Percentiles rank a stretch among this genome's conserved stretches.
Evolutionary conservation across 1,284 basidiomycete species (phyloP).

Genomic region (Xerocomus minutiporus): DNA sequence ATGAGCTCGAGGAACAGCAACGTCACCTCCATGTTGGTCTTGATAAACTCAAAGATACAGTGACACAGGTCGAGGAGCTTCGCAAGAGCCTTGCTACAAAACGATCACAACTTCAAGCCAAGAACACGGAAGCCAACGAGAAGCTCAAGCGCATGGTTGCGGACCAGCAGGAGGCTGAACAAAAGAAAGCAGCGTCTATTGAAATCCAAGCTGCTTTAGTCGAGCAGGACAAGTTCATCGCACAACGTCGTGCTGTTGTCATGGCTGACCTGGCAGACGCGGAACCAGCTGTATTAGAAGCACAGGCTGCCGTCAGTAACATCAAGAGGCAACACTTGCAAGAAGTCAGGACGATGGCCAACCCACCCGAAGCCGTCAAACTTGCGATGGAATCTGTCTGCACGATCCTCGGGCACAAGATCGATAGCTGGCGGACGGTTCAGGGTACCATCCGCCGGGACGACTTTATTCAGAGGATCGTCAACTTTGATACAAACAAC

Average conservation of each 20-base stretch:
- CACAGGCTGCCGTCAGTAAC: conserved; percentile 91
- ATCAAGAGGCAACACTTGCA: conserved; percentile 97
- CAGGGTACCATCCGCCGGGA: conserved; percentile 96
- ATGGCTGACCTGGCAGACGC: conserved; percentile 96
- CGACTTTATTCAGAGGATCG: conserved; percentile 95
- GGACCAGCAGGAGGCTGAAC: conserved; percentile 97
- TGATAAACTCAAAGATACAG: conserved; percentile 94
- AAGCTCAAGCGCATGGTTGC: conserved; percentile 98
- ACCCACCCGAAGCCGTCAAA: conserved; percentile 97
- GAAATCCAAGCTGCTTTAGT: conserved; percentile 92
- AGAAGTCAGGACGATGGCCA: conserved; percentile 98
- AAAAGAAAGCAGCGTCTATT: conserved; percentile 95
- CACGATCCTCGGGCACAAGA: conserved; percentile 94
- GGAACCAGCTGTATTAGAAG: conserved; percentile 94
- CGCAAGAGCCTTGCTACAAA: conserved; percentile 95
- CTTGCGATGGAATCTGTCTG: conserved; percentile 99
- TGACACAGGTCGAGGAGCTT: conserved; percentile 93
- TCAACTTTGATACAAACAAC: conserved; percentile 91
- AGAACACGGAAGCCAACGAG: conserved; percentile 93
- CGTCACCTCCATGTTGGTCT: conserved; percentile 97
- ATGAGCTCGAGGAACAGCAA: conserved; percentile 97
- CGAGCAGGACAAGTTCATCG: conserved; percentile 87
- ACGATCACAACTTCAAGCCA: conserved; percentile 87
- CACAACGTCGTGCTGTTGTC: conserved; percentile 83
- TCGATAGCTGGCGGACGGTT: conserved; percentile 95